phyloP scores from a whole-genome alignment of 1,284 basidiomycete genomes.

The Tilletiopsis washingtonensis region DNA sequence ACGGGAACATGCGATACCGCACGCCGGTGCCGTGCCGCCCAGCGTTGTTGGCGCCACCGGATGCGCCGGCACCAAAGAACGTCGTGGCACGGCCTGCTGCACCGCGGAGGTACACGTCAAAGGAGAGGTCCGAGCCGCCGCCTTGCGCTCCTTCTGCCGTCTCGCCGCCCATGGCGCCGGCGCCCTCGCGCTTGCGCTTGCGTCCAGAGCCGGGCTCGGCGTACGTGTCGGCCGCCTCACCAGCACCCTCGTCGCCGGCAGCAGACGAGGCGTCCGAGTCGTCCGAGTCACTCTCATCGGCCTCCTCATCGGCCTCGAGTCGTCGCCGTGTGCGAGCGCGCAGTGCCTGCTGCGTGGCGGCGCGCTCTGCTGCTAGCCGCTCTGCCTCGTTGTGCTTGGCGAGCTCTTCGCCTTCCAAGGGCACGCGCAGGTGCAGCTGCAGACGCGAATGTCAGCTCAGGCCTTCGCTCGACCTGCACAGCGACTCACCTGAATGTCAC shows the following conservation, averaged over 20 bases:
- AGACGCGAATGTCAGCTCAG: too few relatives aligned
- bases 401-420: conserved; percentile 59
- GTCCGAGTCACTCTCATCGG: conserved; percentile 37
- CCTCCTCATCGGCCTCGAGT: conserved; percentile 66
- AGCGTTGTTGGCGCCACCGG: background rate
- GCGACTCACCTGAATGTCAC: background rate
- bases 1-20: conserved; percentile 95
- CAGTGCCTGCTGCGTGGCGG: conserved; percentile 76
- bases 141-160: conserved; percentile 50
- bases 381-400: conserved; percentile 72
- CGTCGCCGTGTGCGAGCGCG: conserved; percentile 74
- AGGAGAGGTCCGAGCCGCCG: conserved; percentile 63
- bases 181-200: background rate
- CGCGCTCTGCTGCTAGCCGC: conserved; percentile 70
- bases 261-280: conserved; percentile 57
- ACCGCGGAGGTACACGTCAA: conserved; percentile 96
- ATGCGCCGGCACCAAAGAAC: conserved; percentile 60
- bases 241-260: conserved; percentile 61
- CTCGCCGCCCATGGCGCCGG: background rate
- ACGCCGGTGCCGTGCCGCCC: conserved; percentile 55
- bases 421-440: conserved; percentile 70
- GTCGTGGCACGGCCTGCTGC: conserved; percentile 67
- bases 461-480: conserved; percentile 63
- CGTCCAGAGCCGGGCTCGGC: conserved; percentile 4
- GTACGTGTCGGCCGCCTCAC: conserved; percentile 28